Evolutionary conservation across 2,329 filamentous ascomycete species (phyloP).

Genomic region (Monilinia fructicola): DNA sequence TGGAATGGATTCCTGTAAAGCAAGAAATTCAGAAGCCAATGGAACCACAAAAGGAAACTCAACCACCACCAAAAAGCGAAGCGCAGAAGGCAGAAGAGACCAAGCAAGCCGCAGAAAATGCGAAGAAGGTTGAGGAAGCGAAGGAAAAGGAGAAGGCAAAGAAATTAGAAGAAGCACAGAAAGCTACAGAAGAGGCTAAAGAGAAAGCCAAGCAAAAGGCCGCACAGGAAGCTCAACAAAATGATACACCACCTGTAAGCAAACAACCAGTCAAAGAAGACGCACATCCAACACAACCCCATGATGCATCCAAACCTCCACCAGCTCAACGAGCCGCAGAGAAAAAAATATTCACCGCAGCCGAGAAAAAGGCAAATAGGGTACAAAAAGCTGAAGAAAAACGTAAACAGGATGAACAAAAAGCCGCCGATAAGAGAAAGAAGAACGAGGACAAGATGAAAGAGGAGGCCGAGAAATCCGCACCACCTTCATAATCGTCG

Average conservation of each 20-base stretch:
- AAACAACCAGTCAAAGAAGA: slow-evolving; percentile 21
- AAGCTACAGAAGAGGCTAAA: slow-evolving; percentile 3
- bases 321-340: slow-evolving; percentile 19
- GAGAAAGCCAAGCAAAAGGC: slow-evolving; percentile 12
- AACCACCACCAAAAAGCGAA: slow-evolving; percentile 22
- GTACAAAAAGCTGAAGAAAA: slow-evolving; percentile 23
- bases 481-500: not conserved
- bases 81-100: slow-evolving; percentile 25
- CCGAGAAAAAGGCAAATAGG: slow-evolving; percentile 23
- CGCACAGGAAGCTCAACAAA: slow-evolving; percentile 7
- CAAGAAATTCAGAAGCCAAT: slow-evolving; percentile 18
- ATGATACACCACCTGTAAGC: slow-evolving; percentile 13
- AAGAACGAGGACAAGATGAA: slow-evolving; percentile 19
- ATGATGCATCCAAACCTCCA: slow-evolving; percentile 16
- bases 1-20: slow-evolving; percentile 39
- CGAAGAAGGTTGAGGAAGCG: slow-evolving; percentile 40
- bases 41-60: slow-evolving; percentile 31
- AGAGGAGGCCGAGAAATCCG: not conserved
- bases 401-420: slow-evolving; percentile 21
- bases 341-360: slow-evolving; percentile 17
- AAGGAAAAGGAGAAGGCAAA: slow-evolving; percentile 39
- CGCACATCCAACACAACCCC: not conserved
- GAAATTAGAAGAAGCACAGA: slow-evolving; percentile 16
- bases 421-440: slow-evolving; percentile 19
- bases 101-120: slow-evolving; percentile 31